A percentile compares a stretch with the other conserved stretches of the same genome.
phyloP scores from a whole-genome alignment of 306 rosid species.

The Abrus pulchellus region DNA sequence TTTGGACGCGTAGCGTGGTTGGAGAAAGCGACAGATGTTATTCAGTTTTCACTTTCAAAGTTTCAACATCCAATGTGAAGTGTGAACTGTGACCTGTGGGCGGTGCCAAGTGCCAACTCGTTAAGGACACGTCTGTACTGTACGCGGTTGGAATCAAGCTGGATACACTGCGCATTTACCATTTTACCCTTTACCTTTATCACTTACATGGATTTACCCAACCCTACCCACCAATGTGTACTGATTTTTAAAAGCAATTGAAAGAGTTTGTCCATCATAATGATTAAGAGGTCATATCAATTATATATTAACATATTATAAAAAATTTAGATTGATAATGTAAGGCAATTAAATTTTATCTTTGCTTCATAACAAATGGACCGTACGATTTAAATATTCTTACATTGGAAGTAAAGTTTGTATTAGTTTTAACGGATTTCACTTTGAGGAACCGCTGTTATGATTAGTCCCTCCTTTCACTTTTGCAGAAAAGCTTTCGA shows the following conservation, averaged over 20 bases:
- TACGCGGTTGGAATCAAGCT: constrained; percentile 54
- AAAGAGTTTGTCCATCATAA: neutral
- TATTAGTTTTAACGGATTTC: neutral
- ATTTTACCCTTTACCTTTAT: constrained; percentile 24
- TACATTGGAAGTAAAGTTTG: neutral
- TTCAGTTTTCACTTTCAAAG: neutral
- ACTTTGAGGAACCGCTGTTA: neutral
- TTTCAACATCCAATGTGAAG: neutral
- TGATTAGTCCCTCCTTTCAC: neutral
- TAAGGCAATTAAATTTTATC: neutral
- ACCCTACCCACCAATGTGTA: neutral
- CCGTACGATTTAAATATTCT: neutral
- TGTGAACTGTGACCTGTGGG: neutral
- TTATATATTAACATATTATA: neutral
- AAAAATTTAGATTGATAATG: neutral
- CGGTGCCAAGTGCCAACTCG: constrained; percentile 41
- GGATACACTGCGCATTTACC: constrained; percentile 42
- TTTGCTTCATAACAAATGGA: neutral
- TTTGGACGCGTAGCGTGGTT: constrained; percentile 51
- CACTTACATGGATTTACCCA: neutral
- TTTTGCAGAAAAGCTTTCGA: neutral
- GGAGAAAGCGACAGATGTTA: constrained; percentile 37
- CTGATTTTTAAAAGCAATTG: neutral
- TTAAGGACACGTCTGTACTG: constrained; percentile 50
- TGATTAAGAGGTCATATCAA: neutral